Evolutionary conservation across 2,329 filamentous ascomycete species (phyloP), one percentile per base, ranked within the genome.

Genomic region (Talaromyces funiculosus): DNA sequence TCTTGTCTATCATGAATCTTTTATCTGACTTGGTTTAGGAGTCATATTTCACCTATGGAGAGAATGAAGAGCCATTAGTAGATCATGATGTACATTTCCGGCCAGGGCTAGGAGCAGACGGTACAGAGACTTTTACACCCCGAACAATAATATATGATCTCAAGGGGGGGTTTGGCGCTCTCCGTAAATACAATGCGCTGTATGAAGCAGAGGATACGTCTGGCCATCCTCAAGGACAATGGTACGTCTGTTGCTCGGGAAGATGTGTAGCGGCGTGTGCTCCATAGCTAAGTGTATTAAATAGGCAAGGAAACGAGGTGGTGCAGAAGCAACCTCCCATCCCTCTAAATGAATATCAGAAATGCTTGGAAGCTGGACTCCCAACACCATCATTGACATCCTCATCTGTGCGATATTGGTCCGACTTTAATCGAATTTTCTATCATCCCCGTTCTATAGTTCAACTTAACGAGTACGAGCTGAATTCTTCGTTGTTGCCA

Each of bases 91-190:
- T 97, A 55, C 91, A 96, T 73, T 99, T 96, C 77, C 84, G 93
- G 16, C 82, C 90, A 0, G 94, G 94, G 2, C 73, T 95, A 61
- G 91, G 89, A 20, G 86, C 86, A 0, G 90, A 95, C 76, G 92
- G 92, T 18, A 82, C 86, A 6, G 94, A 99, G 66, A 99, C 94
- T 0, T 99, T 90, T 71, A 93, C 92, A 51, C 94, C 94, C 3
- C 85, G 94, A 64, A 91, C 92, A 0, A 80, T 99, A 62, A 89
- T 99, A 61, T 99, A 99, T 73, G 94, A 99, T 71, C 81, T 97
- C 35, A 97, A 97, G 73, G 90, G 91, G 31, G 90, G 89, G 0
- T 97, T 97, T 75, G 94, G 94, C 5, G 90, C 91, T 6, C 77
- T 99, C 67, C 85, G 87, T 67, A 92, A 92, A 76, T 87, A 92